Evolutionary conservation across 345 rosid species (phyloP).

Genomic region (Eucalyptus urophylla): DNA sequence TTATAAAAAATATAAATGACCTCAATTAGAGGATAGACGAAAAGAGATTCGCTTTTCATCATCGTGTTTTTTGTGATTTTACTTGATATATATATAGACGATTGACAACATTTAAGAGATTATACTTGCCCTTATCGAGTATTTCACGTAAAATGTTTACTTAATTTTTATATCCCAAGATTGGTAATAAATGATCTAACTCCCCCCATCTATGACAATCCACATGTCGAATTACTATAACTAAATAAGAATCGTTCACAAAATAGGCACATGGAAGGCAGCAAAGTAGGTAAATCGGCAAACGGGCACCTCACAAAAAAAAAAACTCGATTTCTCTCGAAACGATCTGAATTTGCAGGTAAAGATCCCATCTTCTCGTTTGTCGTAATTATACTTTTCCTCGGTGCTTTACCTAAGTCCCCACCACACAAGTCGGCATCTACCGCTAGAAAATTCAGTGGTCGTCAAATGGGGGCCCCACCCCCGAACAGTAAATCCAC

Average conservation of each 20-base stretch:
- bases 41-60: neutral
- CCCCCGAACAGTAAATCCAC: neutral
- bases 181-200: neutral
- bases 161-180: neutral
- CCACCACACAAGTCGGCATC: neutral
- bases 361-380: neutral
- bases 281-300: neutral
- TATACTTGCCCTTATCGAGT: rapidly evolving
- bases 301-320: neutral
- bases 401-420: neutral
- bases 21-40: neutral
- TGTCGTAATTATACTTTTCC: neutral
- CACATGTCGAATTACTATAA: neutral
- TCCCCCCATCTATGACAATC: neutral
- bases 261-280: neutral
- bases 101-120: rapidly evolving
- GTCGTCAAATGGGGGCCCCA: neutral
- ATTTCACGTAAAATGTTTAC: neutral
- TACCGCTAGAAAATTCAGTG: neutral
- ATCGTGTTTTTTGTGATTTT: rapidly evolving
- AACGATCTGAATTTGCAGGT: neutral
- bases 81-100: neutral
- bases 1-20: neutral
- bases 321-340: neutral
- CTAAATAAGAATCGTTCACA: neutral